phyloP scores from a whole-genome alignment of 2,329 filamentous ascomycete genomes.

The Elsinoe ampelina region DNA sequence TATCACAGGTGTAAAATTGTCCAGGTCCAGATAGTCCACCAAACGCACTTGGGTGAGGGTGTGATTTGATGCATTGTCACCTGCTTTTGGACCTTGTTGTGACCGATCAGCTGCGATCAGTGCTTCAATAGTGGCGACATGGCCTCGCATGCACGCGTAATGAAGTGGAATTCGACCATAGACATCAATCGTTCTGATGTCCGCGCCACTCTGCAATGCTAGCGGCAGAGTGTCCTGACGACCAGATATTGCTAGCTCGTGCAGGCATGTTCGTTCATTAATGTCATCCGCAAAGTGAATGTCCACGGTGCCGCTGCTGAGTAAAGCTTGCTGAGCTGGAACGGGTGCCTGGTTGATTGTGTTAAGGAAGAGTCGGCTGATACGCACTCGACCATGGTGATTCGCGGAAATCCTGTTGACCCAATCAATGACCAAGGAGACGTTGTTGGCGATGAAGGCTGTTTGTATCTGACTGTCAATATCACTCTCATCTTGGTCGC shows the following conservation, averaged over 20 bases:
- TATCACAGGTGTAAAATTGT: conserved; percentile 93
- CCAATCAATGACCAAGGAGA: conserved; percentile 68
- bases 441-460: conserved; percentile 72
- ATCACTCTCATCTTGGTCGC: conserved; percentile 76
- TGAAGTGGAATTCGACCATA: conserved; percentile 90
- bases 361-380: conserved; percentile 83
- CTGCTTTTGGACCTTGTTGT: background rate
- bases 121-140: conserved; percentile 69
- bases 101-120: conserved; percentile 48
- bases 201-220: conserved; percentile 65
- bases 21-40: conserved; percentile 82
- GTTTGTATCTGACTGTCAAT: conserved; percentile 81
- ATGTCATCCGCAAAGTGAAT: conserved; percentile 95
- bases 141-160: conserved; percentile 92
- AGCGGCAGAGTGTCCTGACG: conserved; percentile 67
- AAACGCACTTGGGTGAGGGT: conserved; percentile 41
- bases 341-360: conserved; percentile 79
- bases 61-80: background rate
- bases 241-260: conserved; percentile 93
- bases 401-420: conserved; percentile 59
- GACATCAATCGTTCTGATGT: conserved; percentile 74
- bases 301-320: conserved; percentile 75
- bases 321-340: conserved; percentile 63
- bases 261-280: conserved; percentile 91
- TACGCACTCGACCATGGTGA: conserved; percentile 58